Conservation (phyloP, 2,329 filamentous ascomycete genomes). For the Alternaria angustiovoidea region DNA sequence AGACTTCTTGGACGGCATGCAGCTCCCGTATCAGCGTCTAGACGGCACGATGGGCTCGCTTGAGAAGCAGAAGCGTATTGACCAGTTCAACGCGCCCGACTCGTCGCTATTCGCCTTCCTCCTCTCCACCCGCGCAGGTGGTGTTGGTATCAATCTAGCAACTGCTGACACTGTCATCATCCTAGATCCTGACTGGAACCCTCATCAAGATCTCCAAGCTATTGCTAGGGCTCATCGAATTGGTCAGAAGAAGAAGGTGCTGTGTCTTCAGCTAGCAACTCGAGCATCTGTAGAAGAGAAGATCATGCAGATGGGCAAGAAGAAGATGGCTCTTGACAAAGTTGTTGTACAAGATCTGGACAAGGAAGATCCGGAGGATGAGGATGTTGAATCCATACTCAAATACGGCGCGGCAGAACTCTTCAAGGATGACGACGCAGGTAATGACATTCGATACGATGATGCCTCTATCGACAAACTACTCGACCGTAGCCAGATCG, state of each 20-base stretch:
- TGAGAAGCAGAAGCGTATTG: slow-evolving; percentile 93
- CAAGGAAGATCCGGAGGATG: slow-evolving; percentile 76
- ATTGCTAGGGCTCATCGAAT: slow-evolving; percentile 94
- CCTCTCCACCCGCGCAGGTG: slow-evolving; percentile 90
- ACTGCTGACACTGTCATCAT: slow-evolving; percentile 98
- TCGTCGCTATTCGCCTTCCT: slow-evolving; percentile 89
- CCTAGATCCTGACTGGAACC: slow-evolving; percentile 95
- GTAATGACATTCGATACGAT: slow-evolving; percentile 82
- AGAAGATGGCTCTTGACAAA: slow-evolving; percentile 95
- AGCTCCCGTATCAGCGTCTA: slow-evolving; percentile 77
- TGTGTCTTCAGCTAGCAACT: slow-evolving; percentile 95
- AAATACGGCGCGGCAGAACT: slow-evolving; percentile 86
- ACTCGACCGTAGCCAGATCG: slow-evolving; percentile 83
- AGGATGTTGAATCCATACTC: slow-evolving; percentile 87
- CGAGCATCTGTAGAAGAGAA: slow-evolving; percentile 90
- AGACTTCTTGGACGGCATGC: slow-evolving; percentile 83
- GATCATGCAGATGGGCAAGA: slow-evolving; percentile 93
- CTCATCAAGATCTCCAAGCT: slow-evolving; percentile 96
- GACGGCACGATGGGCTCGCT: slow-evolving; percentile 84
- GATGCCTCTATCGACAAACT: slow-evolving; percentile 83
- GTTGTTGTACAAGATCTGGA: slow-evolving; percentile 93
- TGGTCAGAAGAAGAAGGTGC: slow-evolving; percentile 92
- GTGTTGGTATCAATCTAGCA: slow-evolving; percentile 96
- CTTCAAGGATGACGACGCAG: slow-evolving; percentile 77
- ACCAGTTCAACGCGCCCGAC: slow-evolving; percentile 86